Conservation (phyloP, 164 flowering plant genomes). For the Cinnamomum micranthum region DNA sequence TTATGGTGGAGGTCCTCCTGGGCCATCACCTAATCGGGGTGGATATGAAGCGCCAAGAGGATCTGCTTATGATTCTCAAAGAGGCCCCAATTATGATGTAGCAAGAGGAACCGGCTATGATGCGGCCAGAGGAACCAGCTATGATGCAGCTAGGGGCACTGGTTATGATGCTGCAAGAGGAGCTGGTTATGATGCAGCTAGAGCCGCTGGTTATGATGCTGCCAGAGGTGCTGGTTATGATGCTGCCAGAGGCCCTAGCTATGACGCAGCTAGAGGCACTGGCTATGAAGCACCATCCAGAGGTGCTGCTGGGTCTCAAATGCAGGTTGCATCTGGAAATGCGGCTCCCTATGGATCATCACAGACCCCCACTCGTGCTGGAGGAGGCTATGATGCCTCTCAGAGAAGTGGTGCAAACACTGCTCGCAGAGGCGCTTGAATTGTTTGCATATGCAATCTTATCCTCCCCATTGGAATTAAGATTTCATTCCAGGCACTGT, state of each 20-base stretch:
- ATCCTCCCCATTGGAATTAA: too few species aligned
- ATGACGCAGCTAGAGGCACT: constrained; percentile 4
- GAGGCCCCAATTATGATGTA: background rate
- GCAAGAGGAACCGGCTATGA: constrained; percentile 1
- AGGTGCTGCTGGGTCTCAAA: constrained; percentile 4
- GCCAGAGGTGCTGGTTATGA: background rate
- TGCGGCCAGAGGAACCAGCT: background rate
- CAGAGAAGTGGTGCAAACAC: background rate
- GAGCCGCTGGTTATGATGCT: background rate
- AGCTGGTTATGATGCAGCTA: constrained; percentile 7
- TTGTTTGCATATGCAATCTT: background rate
- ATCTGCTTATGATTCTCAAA: constrained; percentile 3
- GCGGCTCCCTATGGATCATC: constrained; percentile 7
- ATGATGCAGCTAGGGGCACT: background rate
- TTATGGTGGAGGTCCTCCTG: constrained; percentile 1
- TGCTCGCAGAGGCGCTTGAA: background rate
- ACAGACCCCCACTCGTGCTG: constrained; percentile 11
- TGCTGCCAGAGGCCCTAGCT: background rate
- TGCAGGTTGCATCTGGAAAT: background rate
- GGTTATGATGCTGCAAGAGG: constrained; percentile 7
- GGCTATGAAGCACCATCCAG: background rate
- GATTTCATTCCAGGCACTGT: too few species aligned
- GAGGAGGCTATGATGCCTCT: background rate
- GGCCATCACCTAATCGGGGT: background rate
- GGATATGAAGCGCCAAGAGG: background rate